Conservation (phyloP, 202 grass and related monocot genomes). For the Tripidium arundinaceum region DNA sequence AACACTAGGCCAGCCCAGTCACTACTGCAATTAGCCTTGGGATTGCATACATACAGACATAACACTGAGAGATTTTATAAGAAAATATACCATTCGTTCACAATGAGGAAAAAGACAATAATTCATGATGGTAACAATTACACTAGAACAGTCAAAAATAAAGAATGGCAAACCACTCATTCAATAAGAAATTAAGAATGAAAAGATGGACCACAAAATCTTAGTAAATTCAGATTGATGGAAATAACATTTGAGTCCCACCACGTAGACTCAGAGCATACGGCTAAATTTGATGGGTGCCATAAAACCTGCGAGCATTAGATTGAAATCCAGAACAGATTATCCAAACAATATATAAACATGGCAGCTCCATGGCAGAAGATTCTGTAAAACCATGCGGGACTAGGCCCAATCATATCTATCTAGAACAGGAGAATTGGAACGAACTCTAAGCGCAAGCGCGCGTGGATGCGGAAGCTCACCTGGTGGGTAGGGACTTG, state of each 20-base stretch:
- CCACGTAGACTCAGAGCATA: background rate
- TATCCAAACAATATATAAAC: background rate
- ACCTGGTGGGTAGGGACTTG: too few species aligned
- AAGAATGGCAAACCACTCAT: background rate
- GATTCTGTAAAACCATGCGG: too few species aligned
- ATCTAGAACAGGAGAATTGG: too few species aligned
- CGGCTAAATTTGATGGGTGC: background rate
- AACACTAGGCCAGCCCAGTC: too few species aligned
- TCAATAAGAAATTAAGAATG: background rate
- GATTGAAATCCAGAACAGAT: background rate
- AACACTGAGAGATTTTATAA: too few species aligned
- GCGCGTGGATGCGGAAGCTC: too few species aligned
- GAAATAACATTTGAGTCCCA: background rate
- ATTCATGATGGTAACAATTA: background rate
- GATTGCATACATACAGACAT: background rate
- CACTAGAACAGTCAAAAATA: background rate
- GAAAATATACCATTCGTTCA: too few species aligned
- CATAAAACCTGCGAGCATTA: background rate
- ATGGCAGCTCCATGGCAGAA: background rate
- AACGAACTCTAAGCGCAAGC: too few species aligned
- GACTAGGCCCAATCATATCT: too few species aligned
- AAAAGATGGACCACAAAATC: background rate
- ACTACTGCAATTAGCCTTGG: too few species aligned
- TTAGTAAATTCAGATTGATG: background rate
- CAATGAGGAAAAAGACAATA: too few species aligned